Conservation (phyloP, 2,329 filamentous ascomycete species). For the Botrytis elliptica region DNA sequence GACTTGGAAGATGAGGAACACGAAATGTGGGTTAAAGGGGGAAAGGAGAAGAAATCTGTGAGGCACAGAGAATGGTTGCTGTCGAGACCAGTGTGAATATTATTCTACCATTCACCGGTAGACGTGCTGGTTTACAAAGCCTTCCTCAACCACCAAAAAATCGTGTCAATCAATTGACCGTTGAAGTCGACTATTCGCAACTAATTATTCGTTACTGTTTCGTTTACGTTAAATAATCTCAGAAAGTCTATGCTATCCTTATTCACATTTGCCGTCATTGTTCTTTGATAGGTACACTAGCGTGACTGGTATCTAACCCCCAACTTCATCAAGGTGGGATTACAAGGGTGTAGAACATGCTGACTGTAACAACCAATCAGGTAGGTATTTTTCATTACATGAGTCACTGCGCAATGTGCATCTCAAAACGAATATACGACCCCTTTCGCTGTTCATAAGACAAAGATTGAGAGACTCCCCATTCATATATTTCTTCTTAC, state of each 20-base stretch:
- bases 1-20: constrained; percentile 22
- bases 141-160: not conserved
- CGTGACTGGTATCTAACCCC: not conserved
- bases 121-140: not conserved
- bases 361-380: not conserved
- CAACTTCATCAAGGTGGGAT: not conserved
- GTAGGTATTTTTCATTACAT: not conserved
- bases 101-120: not conserved
- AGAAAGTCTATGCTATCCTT: not conserved
- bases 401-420: not conserved
- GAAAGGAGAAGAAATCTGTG: not conserved
- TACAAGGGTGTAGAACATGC: not conserved
- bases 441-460: not conserved
- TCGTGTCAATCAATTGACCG: not conserved
- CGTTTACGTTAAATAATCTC: not conserved
- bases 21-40: not conserved
- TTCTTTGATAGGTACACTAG: not conserved
- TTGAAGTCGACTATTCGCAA: not conserved
- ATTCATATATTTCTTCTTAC: not conserved
- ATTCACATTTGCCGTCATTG: not conserved
- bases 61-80: constrained; percentile 18
- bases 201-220: not conserved
- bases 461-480: not conserved
- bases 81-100: not conserved
- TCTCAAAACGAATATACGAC: not conserved